Evolutionary conservation across 352 stramenopile species (phyloP), one percentile per base, ranked within the genome.

Genomic region (Porosira glacialis): DNA sequence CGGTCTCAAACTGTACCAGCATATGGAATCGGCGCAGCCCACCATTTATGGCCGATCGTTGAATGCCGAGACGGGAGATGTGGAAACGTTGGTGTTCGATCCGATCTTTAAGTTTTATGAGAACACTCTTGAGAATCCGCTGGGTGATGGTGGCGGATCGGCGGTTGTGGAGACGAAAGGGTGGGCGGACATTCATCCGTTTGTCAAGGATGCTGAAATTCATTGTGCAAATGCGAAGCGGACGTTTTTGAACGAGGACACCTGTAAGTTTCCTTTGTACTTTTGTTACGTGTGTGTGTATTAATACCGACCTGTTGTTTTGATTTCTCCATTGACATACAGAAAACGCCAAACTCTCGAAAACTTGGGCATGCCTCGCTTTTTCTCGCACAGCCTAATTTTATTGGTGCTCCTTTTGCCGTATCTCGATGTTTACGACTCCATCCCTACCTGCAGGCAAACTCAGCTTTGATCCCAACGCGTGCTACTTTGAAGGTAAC

Each of bases 41-140:
- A 8, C 8, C 8, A 41, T 41, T 15, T 41, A 15, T 41, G 35
- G 35, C 8, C 8, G 15, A 15, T 13, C 57, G 3, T 30, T 41
- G 3, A 27, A 66, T 48, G 43, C 43, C 7, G 2, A 1, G 3
- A 66, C 57, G 1, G 57, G 44, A 15, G n/a, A 57, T 36, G 17
- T 56, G 3, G 36, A 35, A 3, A 65, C 60, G 41, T 39, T 61
- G 60, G 21, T 56, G n/a, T 68, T 67, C 39, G 61, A 72, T 67
- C 69, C 69, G 2, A 36, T 50, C 2, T 21, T 80, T 19, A 21
- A 62, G 31, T 60, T 63, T 17, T 31, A 21, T 0, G 64, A 70
- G 4, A 81, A 86, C 45, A 77, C 68, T 11, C 21, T 86, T 2
- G 68, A 82, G 3, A 63, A 60, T 51, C 77, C 77, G 35, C 24